A percentile compares a stretch with the other conserved stretches of the same genome.
phyloP scores from a whole-genome alignment of 2,329 filamentous ascomycete genomes.

The Colletotrichum cordylinicola region DNA sequence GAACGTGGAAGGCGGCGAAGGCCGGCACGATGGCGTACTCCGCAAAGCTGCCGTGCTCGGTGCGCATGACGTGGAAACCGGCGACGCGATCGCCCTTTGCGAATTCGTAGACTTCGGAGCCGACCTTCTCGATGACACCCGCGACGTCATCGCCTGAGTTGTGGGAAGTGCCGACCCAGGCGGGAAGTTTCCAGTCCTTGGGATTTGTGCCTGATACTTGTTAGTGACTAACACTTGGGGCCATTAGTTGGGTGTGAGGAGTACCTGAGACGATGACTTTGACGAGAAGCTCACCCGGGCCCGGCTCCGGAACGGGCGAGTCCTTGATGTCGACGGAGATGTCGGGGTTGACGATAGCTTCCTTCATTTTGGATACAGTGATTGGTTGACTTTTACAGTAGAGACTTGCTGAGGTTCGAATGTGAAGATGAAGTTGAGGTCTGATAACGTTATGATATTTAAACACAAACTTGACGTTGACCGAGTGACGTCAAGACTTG shows the following conservation, averaged over 20 bases:
- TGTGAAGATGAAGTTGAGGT: not conserved
- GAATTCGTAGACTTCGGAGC: slow-evolving; percentile 22
- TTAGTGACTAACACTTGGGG: not conserved
- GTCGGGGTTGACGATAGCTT: slow-evolving; percentile 18
- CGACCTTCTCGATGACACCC: slow-evolving; percentile 26
- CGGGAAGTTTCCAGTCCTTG: slow-evolving; percentile 32
- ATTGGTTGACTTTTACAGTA: not conserved
- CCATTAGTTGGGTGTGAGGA: not conserved
- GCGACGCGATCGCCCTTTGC: slow-evolving; percentile 49
- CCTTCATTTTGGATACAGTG: slow-evolving; percentile 15
- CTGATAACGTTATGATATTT: not conserved
- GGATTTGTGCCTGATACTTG: slow-evolving; percentile 27
- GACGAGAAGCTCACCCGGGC: slow-evolving; percentile 25
- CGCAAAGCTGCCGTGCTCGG: slow-evolving; percentile 59
- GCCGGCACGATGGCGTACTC: slow-evolving; percentile 65
- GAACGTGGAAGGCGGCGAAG: slow-evolving; percentile 62
- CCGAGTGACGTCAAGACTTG: slow-evolving; percentile 11
- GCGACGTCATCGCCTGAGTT: slow-evolving; percentile 32
- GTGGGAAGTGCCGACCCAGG: not conserved
- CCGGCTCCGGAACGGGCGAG: slow-evolving; percentile 20
- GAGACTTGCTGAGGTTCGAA: not conserved
- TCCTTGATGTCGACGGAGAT: slow-evolving; percentile 16
- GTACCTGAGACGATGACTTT: slow-evolving; percentile 24
- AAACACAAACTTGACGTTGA: not conserved
- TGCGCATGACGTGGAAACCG: slow-evolving; percentile 57